Evolutionary conservation across 2,329 filamentous ascomycete species (phyloP).

Genomic region (Aureobasidium leucospermi): DNA sequence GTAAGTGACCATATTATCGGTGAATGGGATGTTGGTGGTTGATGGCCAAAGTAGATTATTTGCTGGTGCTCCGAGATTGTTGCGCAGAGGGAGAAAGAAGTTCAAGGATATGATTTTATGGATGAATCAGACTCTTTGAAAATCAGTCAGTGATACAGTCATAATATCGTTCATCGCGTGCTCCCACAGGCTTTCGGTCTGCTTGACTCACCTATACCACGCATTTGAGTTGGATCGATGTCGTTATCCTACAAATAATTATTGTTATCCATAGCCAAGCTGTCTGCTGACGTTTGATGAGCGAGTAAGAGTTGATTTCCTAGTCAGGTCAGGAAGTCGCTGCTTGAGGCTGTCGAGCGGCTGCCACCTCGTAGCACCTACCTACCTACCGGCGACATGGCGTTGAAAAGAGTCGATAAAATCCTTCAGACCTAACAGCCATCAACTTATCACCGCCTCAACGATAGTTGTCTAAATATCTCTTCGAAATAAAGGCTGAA

Average conservation of each 20-base stretch:
- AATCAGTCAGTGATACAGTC: neutral
- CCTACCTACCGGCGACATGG: too few species aligned
- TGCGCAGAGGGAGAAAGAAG: neutral
- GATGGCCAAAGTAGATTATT: neutral
- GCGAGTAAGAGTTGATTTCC: neutral
- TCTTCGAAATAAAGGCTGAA: too few species aligned
- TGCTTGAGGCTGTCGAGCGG: too few species aligned
- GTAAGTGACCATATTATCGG: neutral
- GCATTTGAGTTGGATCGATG: neutral
- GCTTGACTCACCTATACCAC: neutral
- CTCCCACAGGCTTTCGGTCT: too few species aligned
- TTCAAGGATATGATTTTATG: neutral
- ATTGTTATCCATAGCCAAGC: neutral
- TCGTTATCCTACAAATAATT: neutral
- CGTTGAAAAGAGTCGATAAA: too few species aligned
- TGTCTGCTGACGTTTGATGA: neutral
- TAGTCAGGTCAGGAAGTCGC: too few species aligned
- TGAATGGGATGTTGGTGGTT: too few species aligned
- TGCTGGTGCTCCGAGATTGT: neutral
- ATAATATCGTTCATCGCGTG: neutral
- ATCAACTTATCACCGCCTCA: too few species aligned
- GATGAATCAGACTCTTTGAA: neutral
- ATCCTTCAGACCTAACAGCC: too few species aligned
- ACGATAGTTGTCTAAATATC: too few species aligned
- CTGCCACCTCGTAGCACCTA: too few species aligned